A percentile compares a stretch with the other conserved stretches of the same genome.
Conservation (phyloP, 2,329 filamentous ascomycete species). For the Penicillium sp. region DNA sequence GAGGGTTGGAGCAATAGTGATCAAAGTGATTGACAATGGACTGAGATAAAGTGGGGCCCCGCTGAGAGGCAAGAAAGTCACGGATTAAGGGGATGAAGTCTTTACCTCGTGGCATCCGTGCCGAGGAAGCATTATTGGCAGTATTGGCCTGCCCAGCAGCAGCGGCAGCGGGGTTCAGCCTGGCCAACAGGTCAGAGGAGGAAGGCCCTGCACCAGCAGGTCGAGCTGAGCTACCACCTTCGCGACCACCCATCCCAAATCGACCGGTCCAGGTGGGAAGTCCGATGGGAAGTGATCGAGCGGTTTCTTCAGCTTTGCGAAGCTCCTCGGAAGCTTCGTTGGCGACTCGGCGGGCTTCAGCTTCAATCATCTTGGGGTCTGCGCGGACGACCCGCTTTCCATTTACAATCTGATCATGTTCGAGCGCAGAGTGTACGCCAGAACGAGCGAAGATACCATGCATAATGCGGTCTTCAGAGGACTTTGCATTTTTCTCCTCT, state of each 20-base stretch:
- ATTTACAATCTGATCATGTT: constrained; percentile 88
- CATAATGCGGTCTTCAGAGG: constrained; percentile 71
- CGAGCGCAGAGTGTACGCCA: constrained; percentile 82
- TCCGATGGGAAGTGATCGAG: constrained; percentile 69
- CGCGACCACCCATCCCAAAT: constrained; percentile 68
- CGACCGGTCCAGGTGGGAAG: constrained; percentile 93
- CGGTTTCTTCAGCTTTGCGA: constrained; percentile 66
- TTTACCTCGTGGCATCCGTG: constrained; percentile 45
- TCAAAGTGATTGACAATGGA: constrained; percentile 89
- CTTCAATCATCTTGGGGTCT: constrained; percentile 72
- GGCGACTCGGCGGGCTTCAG: constrained; percentile 76
- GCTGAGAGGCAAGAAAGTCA: constrained; percentile 72
- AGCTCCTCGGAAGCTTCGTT: constrained; percentile 73
- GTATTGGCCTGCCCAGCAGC: background rate
- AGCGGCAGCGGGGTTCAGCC: constrained; percentile 29
- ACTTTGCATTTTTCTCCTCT: constrained; percentile 28
- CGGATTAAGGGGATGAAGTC: constrained; percentile 71
- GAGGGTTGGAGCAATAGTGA: constrained; percentile 65
- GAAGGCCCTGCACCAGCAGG: constrained; percentile 39
- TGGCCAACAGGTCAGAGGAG: constrained; percentile 40
- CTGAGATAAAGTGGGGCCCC: constrained; percentile 75
- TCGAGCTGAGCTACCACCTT: constrained; percentile 38
- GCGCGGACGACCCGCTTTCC: constrained; percentile 68
- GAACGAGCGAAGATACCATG: constrained; percentile 83
- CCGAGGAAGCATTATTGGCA: constrained; percentile 20